These are phyloP conservation scores for Alnus rubra DNA, from an alignment of 306 rosid genomes.

Conservation along the genomic window DNA sequence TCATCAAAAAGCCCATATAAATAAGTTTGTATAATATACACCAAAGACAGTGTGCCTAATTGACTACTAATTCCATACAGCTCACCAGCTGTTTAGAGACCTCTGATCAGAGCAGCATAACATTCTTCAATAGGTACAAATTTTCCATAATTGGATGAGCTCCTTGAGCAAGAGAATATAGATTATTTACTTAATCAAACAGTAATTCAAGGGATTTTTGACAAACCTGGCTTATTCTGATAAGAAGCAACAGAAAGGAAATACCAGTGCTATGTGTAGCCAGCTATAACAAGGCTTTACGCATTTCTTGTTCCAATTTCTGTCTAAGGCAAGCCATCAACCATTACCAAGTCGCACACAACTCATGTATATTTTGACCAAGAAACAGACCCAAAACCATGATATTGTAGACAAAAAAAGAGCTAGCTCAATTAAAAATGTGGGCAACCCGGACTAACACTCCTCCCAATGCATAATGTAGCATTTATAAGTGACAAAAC, in stretches of 20 bases:
- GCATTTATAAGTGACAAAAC: not conserved
- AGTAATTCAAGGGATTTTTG: not conserved
- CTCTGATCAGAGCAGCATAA: not conserved
- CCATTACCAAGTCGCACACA: not conserved
- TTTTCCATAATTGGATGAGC: not conserved
- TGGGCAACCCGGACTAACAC: not conserved
- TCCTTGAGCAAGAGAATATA: not conserved
- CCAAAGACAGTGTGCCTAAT: not conserved
- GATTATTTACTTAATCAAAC: not conserved
- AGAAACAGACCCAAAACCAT: not conserved
- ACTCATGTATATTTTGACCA: not conserved
- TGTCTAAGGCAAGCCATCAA: not conserved
- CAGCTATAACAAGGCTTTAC: not conserved
- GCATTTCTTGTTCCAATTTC: conserved; percentile 5
- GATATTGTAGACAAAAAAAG: not conserved
- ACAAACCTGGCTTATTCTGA: not conserved
- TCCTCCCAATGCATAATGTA: not conserved
- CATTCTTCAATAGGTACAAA: not conserved
- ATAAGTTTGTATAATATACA: not conserved
- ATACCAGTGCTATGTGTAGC: not conserved
- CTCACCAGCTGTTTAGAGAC: not conserved
- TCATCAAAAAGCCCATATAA: not conserved
- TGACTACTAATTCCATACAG: not conserved
- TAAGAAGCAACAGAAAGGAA: not conserved
- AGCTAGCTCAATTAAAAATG: not conserved